These are phyloP conservation scores for Rhynchospora tenuis DNA, from an alignment of 176 grass and related monocot genomes.

Conservation along the genomic window DNA sequence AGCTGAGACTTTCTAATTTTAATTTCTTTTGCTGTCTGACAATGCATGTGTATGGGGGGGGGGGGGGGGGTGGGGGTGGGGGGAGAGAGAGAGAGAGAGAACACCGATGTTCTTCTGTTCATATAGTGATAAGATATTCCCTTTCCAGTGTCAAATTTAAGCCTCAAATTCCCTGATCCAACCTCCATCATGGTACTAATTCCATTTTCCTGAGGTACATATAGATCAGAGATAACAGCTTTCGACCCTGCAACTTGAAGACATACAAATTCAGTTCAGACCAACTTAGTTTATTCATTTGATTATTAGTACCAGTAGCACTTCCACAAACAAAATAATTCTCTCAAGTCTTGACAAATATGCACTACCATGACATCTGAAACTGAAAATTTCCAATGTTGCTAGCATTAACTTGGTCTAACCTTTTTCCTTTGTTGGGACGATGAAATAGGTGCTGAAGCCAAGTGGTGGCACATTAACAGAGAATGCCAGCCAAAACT, in stretches of 20 bases:
- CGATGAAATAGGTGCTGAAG: constrained; percentile 37
- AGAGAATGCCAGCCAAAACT: constrained; percentile 47
- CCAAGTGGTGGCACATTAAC: constrained; percentile 34
- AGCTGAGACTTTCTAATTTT: not conserved
- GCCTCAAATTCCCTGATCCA: constrained; percentile 45
- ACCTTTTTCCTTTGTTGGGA: constrained; percentile 25
- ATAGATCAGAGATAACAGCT: constrained; percentile 23
- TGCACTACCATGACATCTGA: not conserved
- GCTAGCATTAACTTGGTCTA: not conserved
- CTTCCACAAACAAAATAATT: not conserved
- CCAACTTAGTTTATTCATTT: not conserved
- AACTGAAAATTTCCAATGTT: not conserved
- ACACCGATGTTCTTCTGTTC: constrained; percentile 35
- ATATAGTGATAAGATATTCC: constrained; percentile 32
- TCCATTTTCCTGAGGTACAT: constrained; percentile 19
- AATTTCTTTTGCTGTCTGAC: not conserved
- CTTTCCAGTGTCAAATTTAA: constrained; percentile 34
- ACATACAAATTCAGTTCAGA: constrained; percentile 1
- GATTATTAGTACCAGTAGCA: not conserved
- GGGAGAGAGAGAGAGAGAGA: constrained; percentile 10
- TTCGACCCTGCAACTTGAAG: constrained; percentile 24
- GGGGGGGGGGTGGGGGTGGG: too few species aligned
- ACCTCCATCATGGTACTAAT: constrained; percentile 22
- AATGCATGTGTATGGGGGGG: not conserved
- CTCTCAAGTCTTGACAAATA: not conserved